Conservation (phyloP, 1,284 basidiomycete genomes). For the Ganoderma multipileum region DNA sequence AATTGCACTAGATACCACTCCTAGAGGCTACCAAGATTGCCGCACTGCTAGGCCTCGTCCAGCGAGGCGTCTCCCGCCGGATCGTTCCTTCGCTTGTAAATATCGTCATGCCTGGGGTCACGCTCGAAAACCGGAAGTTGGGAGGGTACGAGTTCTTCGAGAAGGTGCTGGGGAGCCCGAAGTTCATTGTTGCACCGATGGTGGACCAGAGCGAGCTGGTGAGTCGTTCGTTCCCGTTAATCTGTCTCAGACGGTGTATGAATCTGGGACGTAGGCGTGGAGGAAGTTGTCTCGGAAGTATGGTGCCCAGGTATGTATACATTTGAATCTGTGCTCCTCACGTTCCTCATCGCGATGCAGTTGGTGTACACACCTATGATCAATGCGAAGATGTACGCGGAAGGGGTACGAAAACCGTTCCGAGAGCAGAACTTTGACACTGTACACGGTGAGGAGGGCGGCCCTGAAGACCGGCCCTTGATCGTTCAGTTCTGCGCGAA, state of each 20-base stretch:
- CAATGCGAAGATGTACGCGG: conserved; percentile 87
- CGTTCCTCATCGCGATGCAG: conserved; percentile 42
- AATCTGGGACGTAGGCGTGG: conserved; percentile 72
- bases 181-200: conserved; percentile 95
- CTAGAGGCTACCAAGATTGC: conserved; percentile 20
- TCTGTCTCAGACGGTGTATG: neutral
- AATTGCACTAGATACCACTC: neutral
- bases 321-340: neutral
- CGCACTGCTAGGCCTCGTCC: conserved; percentile 11
- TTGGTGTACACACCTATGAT: conserved; percentile 98
- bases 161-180: conserved; percentile 81
- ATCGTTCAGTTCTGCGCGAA: conserved; percentile 96
- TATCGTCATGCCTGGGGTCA: conserved; percentile 35
- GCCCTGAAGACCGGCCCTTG: conserved; percentile 78
- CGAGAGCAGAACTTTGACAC: conserved; percentile 77
- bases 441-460: conserved; percentile 71
- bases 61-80: conserved; percentile 24
- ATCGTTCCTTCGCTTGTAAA: conserved; percentile 22
- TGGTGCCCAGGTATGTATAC: conserved; percentile 69
- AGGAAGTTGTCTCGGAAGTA: conserved; percentile 88
- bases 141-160: conserved; percentile 85
- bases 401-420: conserved; percentile 58
- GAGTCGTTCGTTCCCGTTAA: conserved; percentile 39
- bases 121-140: conserved; percentile 54
- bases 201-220: conserved; percentile 97